Base-by-base conservation (phyloP, 306 rosid genomes). In the Pterocarpus santalinus region DNA sequence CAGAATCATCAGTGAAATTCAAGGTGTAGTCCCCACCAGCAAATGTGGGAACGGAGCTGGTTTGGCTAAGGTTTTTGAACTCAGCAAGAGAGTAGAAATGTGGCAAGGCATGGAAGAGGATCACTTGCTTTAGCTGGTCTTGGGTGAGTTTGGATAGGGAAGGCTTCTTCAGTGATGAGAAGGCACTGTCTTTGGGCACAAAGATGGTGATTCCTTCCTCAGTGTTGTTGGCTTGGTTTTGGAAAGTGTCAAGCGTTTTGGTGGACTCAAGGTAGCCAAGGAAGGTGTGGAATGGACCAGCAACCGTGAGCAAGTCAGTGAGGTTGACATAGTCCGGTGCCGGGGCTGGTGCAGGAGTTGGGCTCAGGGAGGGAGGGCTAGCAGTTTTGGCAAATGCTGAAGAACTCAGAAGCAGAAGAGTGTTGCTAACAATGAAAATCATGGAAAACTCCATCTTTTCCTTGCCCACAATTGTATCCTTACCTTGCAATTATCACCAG, bases 161-260 rank as follows among this genome's bases (percentile, higher is more conserved):
- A 52, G 95, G 86, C 17, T 85, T 90, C 71, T 89, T 91, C 22
- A 83, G 81, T 13, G 93, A 56, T 9, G 90, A 49, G 87, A 95
- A 95, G 58, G 98, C 86, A 60, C 53, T 56, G 30, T 95, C 96
- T 82, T 85, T 89, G 0, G 97, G 98, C 3, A 95, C 99, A 88
- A 93, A 95, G 86, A 93, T 80, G 30, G 98, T 95, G 8, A 95
- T 86, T 57, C 99, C 98, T 85, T 90, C 97, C 78, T 91, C 91
- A 30, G 99, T 91, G 85, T 92, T 81, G 85, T 95, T 95, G 85
- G 99, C 97, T 83, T 95, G 98, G 90, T 89, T 92, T 81, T 95
- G 98, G 82, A 93, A 92, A 7, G 97, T 91, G 35, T 93, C 98
- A 22, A 93, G 16, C 70, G 87, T 98, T 82, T 95, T 91, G 70